A percentile compares a stretch with the other conserved stretches of the same genome.
Evolutionary conservation across 2,329 filamentous ascomycete species (phyloP).

Genomic region (Xylariaceae sp.): DNA sequence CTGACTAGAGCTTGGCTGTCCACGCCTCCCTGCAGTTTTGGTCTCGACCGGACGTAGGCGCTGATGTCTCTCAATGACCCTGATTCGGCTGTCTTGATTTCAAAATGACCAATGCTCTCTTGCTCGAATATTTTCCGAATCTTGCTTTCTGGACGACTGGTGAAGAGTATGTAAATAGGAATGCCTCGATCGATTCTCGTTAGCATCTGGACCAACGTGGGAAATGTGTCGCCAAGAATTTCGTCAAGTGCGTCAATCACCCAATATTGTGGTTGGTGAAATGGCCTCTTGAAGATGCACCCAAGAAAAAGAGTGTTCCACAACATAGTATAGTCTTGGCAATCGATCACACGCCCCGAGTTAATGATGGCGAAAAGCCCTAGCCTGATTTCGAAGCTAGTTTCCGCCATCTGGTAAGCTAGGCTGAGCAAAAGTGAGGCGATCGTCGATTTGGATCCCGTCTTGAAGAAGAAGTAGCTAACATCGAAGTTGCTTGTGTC

Average conservation of each 20-base stretch:
- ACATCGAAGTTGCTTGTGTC: not conserved
- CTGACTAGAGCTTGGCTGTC: not conserved
- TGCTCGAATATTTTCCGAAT: slow-evolving; percentile 19
- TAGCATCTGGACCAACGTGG: not conserved
- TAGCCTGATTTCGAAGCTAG: slow-evolving; percentile 18
- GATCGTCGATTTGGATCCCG: slow-evolving; percentile 20
- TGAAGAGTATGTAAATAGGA: slow-evolving; percentile 22
- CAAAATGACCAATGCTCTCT: slow-evolving; percentile 7
- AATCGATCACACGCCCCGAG: slow-evolving; percentile 11
- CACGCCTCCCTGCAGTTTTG: not conserved
- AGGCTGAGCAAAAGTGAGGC: slow-evolving; percentile 13
- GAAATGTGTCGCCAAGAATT: slow-evolving; percentile 4
- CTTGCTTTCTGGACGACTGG: slow-evolving; percentile 20
- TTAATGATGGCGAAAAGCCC: slow-evolving; percentile 19
- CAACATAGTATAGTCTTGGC: slow-evolving; percentile 20
- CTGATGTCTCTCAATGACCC: not conserved
- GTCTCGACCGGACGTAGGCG: not conserved
- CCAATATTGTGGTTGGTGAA: slow-evolving; percentile 22
- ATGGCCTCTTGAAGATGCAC: slow-evolving; percentile 17
- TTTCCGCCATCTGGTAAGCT: slow-evolving; percentile 25
- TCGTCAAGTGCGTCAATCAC: slow-evolving; percentile 25
- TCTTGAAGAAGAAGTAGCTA: slow-evolving; percentile 16
- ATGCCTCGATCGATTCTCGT: slow-evolving; percentile 4
- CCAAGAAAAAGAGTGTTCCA: slow-evolving; percentile 23
- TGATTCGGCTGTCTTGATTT: not conserved